Evolutionary conservation across 148 eudicot genomes (phyloP).

Genomic region (Suaeda aralocaspica): DNA sequence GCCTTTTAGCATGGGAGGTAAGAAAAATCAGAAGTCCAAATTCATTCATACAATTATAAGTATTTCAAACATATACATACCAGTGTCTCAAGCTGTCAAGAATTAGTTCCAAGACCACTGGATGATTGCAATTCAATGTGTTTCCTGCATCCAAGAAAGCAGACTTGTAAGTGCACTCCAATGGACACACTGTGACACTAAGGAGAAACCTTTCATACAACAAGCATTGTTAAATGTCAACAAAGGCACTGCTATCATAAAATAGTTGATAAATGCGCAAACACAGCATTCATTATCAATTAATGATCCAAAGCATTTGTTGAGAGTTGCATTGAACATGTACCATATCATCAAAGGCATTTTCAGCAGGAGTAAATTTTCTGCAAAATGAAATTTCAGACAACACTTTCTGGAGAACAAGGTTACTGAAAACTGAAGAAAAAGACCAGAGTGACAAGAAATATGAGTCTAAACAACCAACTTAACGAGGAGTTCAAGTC

Average conservation of each 20-base stretch:
- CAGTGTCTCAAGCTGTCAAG: slow-evolving; percentile 98
- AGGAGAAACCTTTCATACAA: background rate
- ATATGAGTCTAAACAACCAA: too few relatives aligned
- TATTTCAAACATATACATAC: slow-evolving; percentile 37
- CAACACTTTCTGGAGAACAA: background rate
- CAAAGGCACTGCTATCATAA: background rate
- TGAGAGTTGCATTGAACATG: background rate
- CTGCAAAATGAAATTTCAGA: background rate
- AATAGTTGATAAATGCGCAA: background rate
- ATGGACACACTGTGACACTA: background rate
- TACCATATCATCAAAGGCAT: background rate
- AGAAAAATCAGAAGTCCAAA: background rate
- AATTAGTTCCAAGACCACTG: slow-evolving; percentile 95
- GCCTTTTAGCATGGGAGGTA: too few relatives aligned
- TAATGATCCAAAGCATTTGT: background rate
- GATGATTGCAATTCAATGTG: slow-evolving; percentile 94
- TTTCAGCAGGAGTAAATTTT: background rate
- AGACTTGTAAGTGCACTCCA: background rate
- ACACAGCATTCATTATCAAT: background rate
- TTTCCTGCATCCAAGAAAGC: slow-evolving; percentile 56
- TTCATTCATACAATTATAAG: too few relatives aligned
- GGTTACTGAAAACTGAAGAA: too few relatives aligned
- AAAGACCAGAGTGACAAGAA: too few relatives aligned
- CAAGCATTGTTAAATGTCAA: background rate
- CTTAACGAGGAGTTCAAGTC: too few relatives aligned